Conservation (phyloP, 768 basidiomycete genomes). For the Suillus discolor region DNA sequence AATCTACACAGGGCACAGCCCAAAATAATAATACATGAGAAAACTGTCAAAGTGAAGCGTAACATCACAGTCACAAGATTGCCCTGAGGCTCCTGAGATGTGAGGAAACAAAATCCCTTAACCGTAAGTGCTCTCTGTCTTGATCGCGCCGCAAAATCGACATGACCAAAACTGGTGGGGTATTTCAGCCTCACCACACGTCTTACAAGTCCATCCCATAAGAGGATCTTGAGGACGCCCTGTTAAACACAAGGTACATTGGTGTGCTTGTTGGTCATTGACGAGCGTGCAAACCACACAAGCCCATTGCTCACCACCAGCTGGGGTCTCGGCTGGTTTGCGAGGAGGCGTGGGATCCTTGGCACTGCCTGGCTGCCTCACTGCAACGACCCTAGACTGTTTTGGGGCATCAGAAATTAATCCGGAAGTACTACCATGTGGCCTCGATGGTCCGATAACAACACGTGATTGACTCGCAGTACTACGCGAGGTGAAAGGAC, state of each 20-base stretch:
- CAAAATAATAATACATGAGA: neutral
- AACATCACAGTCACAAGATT: neutral
- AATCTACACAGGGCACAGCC: neutral
- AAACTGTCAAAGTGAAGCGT: neutral
- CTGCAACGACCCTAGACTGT: neutral
- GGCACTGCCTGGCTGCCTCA: conserved; percentile 11
- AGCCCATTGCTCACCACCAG: conserved; percentile 42
- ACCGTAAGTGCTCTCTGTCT: conserved; percentile 34
- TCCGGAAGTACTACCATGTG: neutral
- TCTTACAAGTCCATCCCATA: conserved; percentile 64
- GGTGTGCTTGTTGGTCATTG: conserved; percentile 49
- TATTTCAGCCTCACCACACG: conserved; percentile 65
- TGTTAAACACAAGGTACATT: conserved; percentile 64
- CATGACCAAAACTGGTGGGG: conserved; percentile 76
- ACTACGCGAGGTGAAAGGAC: conserved; percentile 29
- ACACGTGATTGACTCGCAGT: neutral
- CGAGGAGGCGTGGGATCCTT: conserved; percentile 1
- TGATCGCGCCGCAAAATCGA: conserved; percentile 68
- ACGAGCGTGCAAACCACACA: conserved; percentile 68
- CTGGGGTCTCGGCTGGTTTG: neutral
- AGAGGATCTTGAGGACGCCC: conserved; percentile 37
- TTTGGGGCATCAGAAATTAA: neutral
- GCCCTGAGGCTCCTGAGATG: neutral
- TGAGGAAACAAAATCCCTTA: neutral
- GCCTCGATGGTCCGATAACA: conserved; percentile 29